Percentiles rank a stretch among this genome's conserved stretches.
Conservation (phyloP, 345 rosid genomes). For the Camelina hispida region DNA sequence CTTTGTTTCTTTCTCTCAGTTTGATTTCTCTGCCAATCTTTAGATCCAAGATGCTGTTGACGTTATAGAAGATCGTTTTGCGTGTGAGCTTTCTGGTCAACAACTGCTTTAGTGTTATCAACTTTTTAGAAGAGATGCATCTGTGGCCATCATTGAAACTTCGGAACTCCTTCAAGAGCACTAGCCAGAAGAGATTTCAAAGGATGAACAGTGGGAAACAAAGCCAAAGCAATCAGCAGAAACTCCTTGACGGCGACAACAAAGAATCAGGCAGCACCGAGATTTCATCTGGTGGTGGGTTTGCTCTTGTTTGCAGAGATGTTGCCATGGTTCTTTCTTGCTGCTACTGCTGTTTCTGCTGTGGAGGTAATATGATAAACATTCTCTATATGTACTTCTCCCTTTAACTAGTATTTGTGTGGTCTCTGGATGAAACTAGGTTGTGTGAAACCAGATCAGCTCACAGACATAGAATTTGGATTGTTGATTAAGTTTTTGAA, state of each 20-base stretch:
- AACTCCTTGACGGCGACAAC: constrained; percentile 17
- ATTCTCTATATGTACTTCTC: background rate
- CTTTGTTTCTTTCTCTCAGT: background rate
- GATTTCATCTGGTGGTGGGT: background rate
- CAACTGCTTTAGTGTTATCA: background rate
- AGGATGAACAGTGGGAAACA: constrained; percentile 30
- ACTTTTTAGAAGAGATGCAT: constrained; percentile 31
- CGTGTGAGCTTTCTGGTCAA: background rate
- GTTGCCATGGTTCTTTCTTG: constrained; percentile 41
- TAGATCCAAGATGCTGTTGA: background rate
- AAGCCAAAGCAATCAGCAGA: constrained; percentile 39
- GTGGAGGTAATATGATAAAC: constrained; percentile 31
- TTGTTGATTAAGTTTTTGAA: too few species aligned
- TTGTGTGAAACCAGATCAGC: constrained; percentile 4
- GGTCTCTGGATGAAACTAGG: background rate
- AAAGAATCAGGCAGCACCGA: background rate
- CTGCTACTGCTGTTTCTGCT: constrained; percentile 45
- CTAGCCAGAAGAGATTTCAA: constrained; percentile 29
- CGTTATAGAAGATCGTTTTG: background rate
- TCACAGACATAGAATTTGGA: background rate
- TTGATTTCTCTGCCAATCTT: background rate
- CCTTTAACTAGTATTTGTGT: background rate
- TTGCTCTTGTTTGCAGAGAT: constrained; percentile 34
- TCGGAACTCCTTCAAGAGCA: constrained; percentile 43
- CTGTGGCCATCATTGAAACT: constrained; percentile 47